A percentile compares a stretch with the other conserved stretches of the same genome.
Conservation (phyloP, 495 filamentous ascomycete species). For the Pyrenopolyporus hunteri region DNA sequence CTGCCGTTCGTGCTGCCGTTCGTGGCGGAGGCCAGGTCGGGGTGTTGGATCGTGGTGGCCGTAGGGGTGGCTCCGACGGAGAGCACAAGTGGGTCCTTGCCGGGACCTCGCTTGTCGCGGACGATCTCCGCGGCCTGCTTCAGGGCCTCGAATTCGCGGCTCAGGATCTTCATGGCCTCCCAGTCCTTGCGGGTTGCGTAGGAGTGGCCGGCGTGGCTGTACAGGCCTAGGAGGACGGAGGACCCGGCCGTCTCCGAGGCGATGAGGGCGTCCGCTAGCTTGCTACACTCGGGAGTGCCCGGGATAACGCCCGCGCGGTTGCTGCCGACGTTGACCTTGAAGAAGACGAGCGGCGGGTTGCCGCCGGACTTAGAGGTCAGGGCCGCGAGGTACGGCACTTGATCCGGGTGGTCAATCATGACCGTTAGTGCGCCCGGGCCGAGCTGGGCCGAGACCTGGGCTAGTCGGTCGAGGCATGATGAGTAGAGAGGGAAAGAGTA, state of each 20-base stretch:
- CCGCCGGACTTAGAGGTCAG: conserved; percentile 47
- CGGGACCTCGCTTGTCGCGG: conserved; percentile 25
- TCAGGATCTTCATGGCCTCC: conserved; percentile 62
- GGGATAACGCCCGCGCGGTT: conserved; percentile 73
- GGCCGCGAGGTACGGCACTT: conserved; percentile 55
- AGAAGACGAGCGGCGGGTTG: conserved; percentile 61
- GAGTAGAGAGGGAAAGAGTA: conserved; percentile 77
- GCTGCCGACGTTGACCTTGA: conserved; percentile 82
- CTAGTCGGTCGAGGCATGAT: conserved; percentile 65
- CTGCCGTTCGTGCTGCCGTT: neutral
- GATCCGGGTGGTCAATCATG: conserved; percentile 74
- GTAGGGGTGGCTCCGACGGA: conserved; percentile 86
- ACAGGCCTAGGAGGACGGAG: conserved; percentile 67
- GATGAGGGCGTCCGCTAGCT: conserved; percentile 59
- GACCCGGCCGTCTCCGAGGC: conserved; percentile 45
- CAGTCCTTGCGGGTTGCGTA: conserved; percentile 62
- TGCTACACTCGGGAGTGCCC: conserved; percentile 54
- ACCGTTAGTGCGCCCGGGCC: conserved; percentile 63
- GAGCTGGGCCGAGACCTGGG: conserved; percentile 54
- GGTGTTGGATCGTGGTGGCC: conserved; percentile 61
- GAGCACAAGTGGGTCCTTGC: conserved; percentile 57
- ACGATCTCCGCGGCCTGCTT: conserved; percentile 54
- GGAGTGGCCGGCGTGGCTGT: conserved; percentile 79
- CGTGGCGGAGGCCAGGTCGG: conserved; percentile 19
- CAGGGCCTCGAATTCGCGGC: conserved; percentile 65